These are phyloP conservation scores for Tetrastigma voinierianum DNA, from an alignment of 164 flowering plant genomes.

Conservation along the genomic window DNA sequence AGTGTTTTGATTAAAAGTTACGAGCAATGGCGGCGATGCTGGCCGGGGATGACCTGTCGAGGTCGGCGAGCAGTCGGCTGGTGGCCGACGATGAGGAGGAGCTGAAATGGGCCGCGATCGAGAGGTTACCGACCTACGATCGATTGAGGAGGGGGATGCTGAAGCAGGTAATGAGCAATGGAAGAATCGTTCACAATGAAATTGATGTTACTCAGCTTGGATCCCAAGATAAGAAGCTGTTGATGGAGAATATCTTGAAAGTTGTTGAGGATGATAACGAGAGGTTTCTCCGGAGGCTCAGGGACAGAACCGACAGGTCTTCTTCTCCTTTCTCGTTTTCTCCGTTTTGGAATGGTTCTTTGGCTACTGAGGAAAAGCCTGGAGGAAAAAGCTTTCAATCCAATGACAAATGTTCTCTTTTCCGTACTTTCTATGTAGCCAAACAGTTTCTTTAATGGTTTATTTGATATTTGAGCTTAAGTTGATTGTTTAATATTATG, in stretches of 20 bases:
- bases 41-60: conserved; percentile 28
- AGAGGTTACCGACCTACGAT: conserved; percentile 26
- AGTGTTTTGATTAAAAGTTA: background rate
- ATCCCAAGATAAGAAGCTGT: conserved; percentile 10
- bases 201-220: conserved; percentile 18
- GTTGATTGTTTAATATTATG: background rate
- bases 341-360: background rate
- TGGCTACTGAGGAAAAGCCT: background rate
- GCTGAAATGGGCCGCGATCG: conserved; percentile 23
- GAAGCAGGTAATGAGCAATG: conserved; percentile 14
- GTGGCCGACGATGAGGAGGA: conserved; percentile 13
- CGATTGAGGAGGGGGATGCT: conserved; percentile 15
- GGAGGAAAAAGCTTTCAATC: background rate
- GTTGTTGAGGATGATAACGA: conserved; percentile 26
- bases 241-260: conserved; percentile 18
- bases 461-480: background rate
- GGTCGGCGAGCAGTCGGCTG: conserved; percentile 23
- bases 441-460: background rate
- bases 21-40: conserved; percentile 27
- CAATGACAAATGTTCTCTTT: background rate
- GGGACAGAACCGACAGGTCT: conserved; percentile 9
- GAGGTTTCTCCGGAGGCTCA: conserved; percentile 11
- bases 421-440: background rate
- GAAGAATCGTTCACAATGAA: conserved; percentile 12
- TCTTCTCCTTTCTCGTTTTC: background rate